Evolutionary conservation across 2,329 filamentous ascomycete genomes (phyloP), one percentile per base, ranked within the genome.

Genomic region (Ceratocystis huliohia): DNA sequence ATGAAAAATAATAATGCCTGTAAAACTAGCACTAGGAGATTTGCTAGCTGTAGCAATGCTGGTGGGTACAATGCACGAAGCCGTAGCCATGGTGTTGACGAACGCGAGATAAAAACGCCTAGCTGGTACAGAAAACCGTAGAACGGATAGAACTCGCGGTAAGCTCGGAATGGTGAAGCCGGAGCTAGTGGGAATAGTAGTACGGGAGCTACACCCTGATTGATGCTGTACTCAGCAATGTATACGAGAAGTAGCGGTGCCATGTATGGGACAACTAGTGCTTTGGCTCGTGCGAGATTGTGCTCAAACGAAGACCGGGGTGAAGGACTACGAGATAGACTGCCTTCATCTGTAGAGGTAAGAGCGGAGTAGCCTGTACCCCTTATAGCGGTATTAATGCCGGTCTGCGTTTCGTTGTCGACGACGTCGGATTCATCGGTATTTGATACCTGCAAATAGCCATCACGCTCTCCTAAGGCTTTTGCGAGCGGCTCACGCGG

Each of bases 51-150:
- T 0, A 99, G 81, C 8, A 93, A 74, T 0, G 91, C 90, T 0
- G 92, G 92, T 0, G 89, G 71, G 73, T 97, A 97, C 1, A 97
- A 81, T 62, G 84, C 79, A 71, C 88, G 88, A 53, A 97, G 82
- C 33, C 92, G 87, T 70, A 95, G 74, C 74, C 96, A 96, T 0
- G 93, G 91, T 0, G 90, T 91, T 0, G 91, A 96, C 0, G 91
- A 95, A 17, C 94, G 87, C 0, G 93, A 96, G 71, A 97, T 84
- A 77, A 97, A 97, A 69, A 97, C 94, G 66, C 94, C 94, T 2
- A 92, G 79, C 78, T 99, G 93, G 75, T 99, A 97, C 69, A 97
- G 87, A 67, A 95, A 92, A 69, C 88, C 88, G 75, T 99, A 99
- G 69, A 93, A 90, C 0, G 93, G 92, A 72, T 99, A 99, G 74